Evolutionary conservation across 2,329 filamentous ascomycete species (phyloP), one percentile per base, ranked within the genome.

Genomic region (Tympanopsis confertula): DNA sequence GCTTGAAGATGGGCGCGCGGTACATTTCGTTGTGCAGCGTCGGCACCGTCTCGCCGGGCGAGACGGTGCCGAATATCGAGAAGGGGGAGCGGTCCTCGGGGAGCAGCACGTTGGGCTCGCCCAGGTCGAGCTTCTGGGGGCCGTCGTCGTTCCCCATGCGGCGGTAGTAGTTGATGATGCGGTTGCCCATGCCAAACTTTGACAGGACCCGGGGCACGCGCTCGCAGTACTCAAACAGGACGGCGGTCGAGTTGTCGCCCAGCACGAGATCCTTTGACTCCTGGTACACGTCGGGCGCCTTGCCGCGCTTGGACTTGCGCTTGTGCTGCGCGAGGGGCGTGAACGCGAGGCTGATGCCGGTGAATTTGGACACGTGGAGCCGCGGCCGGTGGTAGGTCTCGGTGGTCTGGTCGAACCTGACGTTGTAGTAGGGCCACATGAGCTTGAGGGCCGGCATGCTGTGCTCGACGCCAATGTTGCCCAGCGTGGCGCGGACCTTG

Each of bases 71-170:
- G 52, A 98, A 98, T 37, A 93, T 83, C 24, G 87, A 85, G 56
- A 98, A 98, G 0, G 91, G 91, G 35, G 89, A 96, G 51, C 89
- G 86, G 58, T 98, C 91, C 54, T 98, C 88, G 2, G 87, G 86
- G 20, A 95, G 70, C 22, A 98, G 69, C 13, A 94, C 80, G 35
- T 83, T 81, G 2, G 85, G 84, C 60, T 98, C 91, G 41, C 91
- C 91, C 43, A 98, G 73, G 3, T 94, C 86, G 35, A 71, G 68
- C 35, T 93, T 85, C 22, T 62, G 50, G 5, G 56, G 55, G 20
- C 49, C 44, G 22, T 71, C 72, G 30, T 70, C 67, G 29, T 74
- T 74, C 53, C 86, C 83, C 50, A 86, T 86, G 41, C 88, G 78
- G 28, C 86, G 83, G 55, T 95, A 95, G 59, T 96, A 98, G 58